A percentile compares a stretch with the other conserved stretches of the same genome.
These are phyloP conservation scores for Cicer bijugum DNA, from an alignment of 306 rosid genomes.

Conservation along the genomic window DNA sequence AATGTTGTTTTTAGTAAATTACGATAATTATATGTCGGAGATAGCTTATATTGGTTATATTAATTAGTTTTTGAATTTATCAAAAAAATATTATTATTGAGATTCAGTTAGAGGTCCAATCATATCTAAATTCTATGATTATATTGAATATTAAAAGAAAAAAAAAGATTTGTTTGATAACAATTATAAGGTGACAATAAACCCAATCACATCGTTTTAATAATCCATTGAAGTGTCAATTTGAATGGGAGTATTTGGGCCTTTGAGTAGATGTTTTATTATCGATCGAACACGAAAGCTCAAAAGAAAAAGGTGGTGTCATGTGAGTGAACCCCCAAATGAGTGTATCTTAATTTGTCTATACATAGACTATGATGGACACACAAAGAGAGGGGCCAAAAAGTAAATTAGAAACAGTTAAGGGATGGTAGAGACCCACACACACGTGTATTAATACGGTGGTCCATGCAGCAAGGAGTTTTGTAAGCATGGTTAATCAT, in stretches of 20 bases:
- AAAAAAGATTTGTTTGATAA: no score
- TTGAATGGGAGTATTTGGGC: neutral
- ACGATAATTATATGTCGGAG: neutral
- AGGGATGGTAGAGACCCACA: constrained; percentile 59
- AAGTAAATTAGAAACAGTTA: constrained; percentile 7
- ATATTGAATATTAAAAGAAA: neutral
- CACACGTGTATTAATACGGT: constrained; percentile 66
- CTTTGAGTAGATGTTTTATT: neutral
- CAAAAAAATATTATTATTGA: no score
- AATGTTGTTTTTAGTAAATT: no score
- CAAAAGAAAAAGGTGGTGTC: neutral
- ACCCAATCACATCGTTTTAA: no score
- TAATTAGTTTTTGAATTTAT: no score
- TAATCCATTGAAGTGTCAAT: neutral
- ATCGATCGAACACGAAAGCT: constrained; percentile 25
- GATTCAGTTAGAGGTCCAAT: no score
- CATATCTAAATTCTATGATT: no score
- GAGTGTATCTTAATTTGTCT: constrained; percentile 7
- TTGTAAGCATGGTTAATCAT: constrained; percentile 52
- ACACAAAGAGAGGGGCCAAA: constrained; percentile 13
- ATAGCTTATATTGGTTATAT: neutral
- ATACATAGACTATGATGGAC: constrained; percentile 32
- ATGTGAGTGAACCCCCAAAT: constrained; percentile 3
- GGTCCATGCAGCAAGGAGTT: constrained; percentile 72
- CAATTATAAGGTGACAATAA: no score